Percentiles rank a stretch among this genome's conserved stretches.
phyloP scores from a whole-genome alignment of 441 rosid genomes.

The Gossypium davidsonii region DNA sequence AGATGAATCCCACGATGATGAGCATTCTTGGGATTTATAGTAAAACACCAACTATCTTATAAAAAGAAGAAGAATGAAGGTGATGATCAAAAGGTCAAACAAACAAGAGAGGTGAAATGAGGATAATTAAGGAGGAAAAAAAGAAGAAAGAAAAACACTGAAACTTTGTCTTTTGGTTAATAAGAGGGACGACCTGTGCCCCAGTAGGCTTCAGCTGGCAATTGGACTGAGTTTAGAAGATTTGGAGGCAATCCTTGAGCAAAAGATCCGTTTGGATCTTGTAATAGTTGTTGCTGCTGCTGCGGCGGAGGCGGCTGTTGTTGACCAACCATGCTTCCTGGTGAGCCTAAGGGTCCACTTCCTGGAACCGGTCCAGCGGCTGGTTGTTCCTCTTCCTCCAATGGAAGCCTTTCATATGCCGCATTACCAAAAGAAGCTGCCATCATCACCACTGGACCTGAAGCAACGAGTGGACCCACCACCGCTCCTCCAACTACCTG shows the following conservation, averaged over 20 bases:
- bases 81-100: conserved; percentile 19
- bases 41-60: conserved; percentile 22
- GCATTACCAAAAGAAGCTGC: conserved; percentile 92
- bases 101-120: conserved; percentile 13
- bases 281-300: conserved; percentile 43
- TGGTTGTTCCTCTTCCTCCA: conserved; percentile 62
- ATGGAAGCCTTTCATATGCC: conserved; percentile 78
- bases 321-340: conserved; percentile 34
- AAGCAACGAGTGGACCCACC: conserved; percentile 62
- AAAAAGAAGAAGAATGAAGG: conserved; percentile 27
- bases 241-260: conserved; percentile 63
- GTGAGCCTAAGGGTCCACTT: conserved; percentile 33
- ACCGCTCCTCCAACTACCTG: conserved; percentile 73
- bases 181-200: conserved; percentile 54
- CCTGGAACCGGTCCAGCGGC: conserved; percentile 18
- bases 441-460: conserved; percentile 73
- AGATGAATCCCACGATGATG: conserved; percentile 23
- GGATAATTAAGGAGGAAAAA: too few relatives aligned
- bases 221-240: conserved; percentile 62
- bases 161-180: conserved; percentile 19
- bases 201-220: conserved; percentile 75
- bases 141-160: conserved; percentile 5
- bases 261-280: conserved; percentile 42
- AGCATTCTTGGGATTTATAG: neutral
- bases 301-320: conserved; percentile 21